Percentiles rank a stretch among this genome's conserved stretches.
Conservation (phyloP, 2,329 filamentous ascomycete species). For the Lachnellula hyalina region DNA sequence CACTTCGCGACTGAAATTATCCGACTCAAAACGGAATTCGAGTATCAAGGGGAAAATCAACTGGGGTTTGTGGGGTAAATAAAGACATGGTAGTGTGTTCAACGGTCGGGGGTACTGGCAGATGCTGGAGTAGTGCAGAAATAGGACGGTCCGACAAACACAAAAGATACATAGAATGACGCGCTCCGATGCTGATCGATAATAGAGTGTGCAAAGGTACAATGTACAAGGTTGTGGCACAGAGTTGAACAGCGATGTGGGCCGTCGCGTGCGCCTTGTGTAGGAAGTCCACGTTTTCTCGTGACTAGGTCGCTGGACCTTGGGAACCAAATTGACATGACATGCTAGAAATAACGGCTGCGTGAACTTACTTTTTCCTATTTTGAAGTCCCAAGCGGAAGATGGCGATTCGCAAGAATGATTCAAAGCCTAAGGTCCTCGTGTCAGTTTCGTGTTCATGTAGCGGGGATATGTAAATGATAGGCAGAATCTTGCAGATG, state of each 20-base stretch:
- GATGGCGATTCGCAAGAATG: not conserved
- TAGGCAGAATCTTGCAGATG: slow-evolving; percentile 14
- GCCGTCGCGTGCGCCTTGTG: slow-evolving; percentile 15
- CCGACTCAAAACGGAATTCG: slow-evolving; percentile 11
- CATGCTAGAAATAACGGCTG: slow-evolving; percentile 5
- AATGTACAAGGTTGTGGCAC: slow-evolving; percentile 18
- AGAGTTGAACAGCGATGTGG: slow-evolving; percentile 14
- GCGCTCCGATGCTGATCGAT: slow-evolving; percentile 12
- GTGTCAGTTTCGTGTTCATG: slow-evolving; percentile 15
- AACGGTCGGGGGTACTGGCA: slow-evolving; percentile 19
- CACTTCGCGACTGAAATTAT: not conserved
- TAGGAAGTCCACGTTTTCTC: slow-evolving; percentile 21
- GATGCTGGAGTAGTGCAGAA: slow-evolving; percentile 11
- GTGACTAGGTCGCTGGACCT: slow-evolving; percentile 12
- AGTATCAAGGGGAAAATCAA: slow-evolving; percentile 12
- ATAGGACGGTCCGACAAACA: slow-evolving; percentile 19
- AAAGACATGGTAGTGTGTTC: slow-evolving; percentile 2
- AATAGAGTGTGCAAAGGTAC: slow-evolving; percentile 7
- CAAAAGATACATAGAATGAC: not conserved
- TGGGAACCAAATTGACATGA: not conserved
- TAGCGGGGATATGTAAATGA: slow-evolving; percentile 1
- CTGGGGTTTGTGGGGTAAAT: slow-evolving; percentile 3
- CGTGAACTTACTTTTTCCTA: slow-evolving; percentile 10
- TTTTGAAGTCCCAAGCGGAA: no score
- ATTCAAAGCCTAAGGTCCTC: slow-evolving; percentile 2